A percentile compares a stretch with the other conserved stretches of the same genome.
Evolutionary conservation across 2,329 filamentous ascomycete genomes (phyloP).

Genomic region (Penicillium freii): DNA sequence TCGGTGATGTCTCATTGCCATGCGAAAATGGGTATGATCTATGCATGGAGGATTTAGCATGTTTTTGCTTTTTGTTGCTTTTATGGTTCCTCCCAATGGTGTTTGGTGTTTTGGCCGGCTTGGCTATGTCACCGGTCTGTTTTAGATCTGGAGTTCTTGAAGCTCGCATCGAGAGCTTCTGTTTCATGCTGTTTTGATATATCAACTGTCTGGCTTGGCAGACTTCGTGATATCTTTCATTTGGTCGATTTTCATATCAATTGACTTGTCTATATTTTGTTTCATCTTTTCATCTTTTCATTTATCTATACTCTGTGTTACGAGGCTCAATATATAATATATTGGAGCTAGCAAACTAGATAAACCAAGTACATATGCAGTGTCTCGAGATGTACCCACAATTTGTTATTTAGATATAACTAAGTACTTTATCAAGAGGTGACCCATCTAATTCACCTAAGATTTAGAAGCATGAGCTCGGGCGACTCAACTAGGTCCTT

Average conservation of each 20-base stretch:
- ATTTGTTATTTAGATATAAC: neutral
- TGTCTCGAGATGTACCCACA: neutral
- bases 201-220: neutral
- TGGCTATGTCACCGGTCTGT: constrained; percentile 1
- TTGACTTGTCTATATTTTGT: neutral
- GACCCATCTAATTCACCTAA: constrained; percentile 55
- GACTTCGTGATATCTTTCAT: neutral
- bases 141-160: constrained; percentile 9
- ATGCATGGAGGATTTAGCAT: constrained; percentile 14
- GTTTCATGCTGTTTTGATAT: neutral
- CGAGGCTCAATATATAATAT: neutral
- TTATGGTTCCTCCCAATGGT: constrained; percentile 2
- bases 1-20: constrained; percentile 6
- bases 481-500: constrained; percentile 77
- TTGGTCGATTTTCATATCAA: neutral
- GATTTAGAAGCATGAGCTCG: constrained; percentile 78
- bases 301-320: neutral
- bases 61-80: neutral
- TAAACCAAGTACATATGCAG: neutral
- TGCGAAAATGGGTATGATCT: constrained; percentile 3
- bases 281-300: neutral
- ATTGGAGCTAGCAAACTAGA: neutral
- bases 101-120: constrained; percentile 8
- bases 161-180: neutral
- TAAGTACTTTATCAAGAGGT: neutral